Evolutionary conservation across 2,329 filamentous ascomycete genomes (phyloP).

Genomic region (Paraphoma sp.): DNA sequence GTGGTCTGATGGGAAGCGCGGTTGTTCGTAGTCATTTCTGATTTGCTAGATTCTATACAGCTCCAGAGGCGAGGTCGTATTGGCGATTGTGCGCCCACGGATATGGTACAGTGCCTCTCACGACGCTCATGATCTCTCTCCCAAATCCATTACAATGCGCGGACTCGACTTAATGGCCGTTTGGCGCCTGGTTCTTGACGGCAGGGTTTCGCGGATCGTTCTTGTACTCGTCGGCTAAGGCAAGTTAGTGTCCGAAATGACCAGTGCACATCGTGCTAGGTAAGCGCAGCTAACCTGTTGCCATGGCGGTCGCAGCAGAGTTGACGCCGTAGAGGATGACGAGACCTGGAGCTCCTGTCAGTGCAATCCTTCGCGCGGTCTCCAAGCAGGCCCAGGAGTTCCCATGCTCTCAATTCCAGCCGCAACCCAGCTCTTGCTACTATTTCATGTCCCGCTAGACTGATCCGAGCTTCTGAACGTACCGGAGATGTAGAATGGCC

Average conservation of each 20-base stretch:
- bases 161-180: slow-evolving; percentile 34
- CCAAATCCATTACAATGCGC: no score
- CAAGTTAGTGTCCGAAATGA: slow-evolving; percentile 22
- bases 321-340: slow-evolving; percentile 93
- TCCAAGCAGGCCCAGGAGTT: neutral
- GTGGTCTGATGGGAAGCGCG: no score
- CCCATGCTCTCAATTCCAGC: slow-evolving; percentile 8
- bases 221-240: slow-evolving; percentile 87
- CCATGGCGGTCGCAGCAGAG: slow-evolving; percentile 77
- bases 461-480: slow-evolving; percentile 54
- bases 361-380: slow-evolving; percentile 6
- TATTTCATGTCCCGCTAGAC: neutral
- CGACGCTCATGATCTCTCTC: no score
- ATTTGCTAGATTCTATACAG: slow-evolving; percentile 43
- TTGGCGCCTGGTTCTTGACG: slow-evolving; percentile 40
- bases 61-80: slow-evolving; percentile 21
- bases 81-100: slow-evolving; percentile 26
- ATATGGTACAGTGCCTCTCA: slow-evolving; percentile 44
- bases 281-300: slow-evolving; percentile 68
- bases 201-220: slow-evolving; percentile 90
- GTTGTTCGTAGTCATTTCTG: neutral
- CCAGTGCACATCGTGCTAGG: neutral
- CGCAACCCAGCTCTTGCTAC: slow-evolving; percentile 7
- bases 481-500: slow-evolving; percentile 95
- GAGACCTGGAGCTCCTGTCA: slow-evolving; percentile 63